Conservation (phyloP, 495 filamentous ascomycete species). For the Mytilinidion resinicola region DNA sequence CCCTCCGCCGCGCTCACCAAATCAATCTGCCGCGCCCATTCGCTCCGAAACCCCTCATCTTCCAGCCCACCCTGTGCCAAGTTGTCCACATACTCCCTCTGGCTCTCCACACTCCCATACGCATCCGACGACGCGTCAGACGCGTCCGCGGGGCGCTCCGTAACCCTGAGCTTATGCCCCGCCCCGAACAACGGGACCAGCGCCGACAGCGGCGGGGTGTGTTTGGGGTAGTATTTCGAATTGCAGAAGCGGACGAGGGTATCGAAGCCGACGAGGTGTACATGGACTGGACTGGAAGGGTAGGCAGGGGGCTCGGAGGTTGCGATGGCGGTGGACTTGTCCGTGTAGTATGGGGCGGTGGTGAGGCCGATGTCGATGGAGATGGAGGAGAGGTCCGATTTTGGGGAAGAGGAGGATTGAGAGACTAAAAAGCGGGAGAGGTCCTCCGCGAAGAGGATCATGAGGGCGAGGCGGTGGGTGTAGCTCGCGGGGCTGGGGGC, state of each 20-base stretch:
- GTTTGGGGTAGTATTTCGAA: conserved; percentile 70
- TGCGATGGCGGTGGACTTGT: conserved; percentile 70
- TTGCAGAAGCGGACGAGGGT: conserved; percentile 79
- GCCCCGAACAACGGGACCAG: conserved; percentile 62
- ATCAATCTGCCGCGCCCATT: conserved; percentile 67
- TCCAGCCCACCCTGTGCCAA: conserved; percentile 42
- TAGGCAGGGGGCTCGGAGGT: conserved; percentile 43
- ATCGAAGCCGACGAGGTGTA: conserved; percentile 83
- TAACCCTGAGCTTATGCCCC: conserved; percentile 65
- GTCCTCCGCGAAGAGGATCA: conserved; percentile 72
- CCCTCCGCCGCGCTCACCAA: conserved; percentile 55
- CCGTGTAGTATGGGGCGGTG: conserved; percentile 74
- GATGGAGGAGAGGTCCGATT: not conserved
- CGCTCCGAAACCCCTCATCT: conserved; percentile 50
- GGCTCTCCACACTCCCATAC: conserved; percentile 35
- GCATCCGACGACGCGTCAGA: conserved; percentile 17
- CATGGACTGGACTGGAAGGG: conserved; percentile 48
- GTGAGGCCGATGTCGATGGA: conserved; percentile 74
- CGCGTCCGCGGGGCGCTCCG: conserved; percentile 54
- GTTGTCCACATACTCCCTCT: conserved; percentile 32
- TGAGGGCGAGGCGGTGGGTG: conserved; percentile 76
- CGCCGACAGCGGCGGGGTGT: conserved; percentile 45
- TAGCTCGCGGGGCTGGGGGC: conserved; percentile 75
- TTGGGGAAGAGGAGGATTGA: not conserved
- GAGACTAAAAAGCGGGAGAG: conserved; percentile 33